Base-by-base conservation (phyloP, 345 rosid genomes). In the Hibiscus mutabilis region DNA sequence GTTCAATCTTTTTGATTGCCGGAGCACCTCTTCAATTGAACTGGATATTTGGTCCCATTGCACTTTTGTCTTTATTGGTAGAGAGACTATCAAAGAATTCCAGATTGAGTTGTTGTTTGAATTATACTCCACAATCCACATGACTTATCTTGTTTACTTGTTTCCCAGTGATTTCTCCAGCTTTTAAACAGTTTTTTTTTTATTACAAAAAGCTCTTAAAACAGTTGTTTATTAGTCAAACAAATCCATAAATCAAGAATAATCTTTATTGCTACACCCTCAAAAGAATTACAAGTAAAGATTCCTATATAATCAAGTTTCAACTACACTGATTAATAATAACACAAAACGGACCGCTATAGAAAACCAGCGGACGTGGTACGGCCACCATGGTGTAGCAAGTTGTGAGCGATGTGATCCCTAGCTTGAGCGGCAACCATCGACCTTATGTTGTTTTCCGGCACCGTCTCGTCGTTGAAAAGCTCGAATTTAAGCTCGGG, bases 321-420 rank as follows among this genome's bases (percentile, higher is more conserved):
- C 58, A 53, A 52, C 9, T 5, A 12, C 15, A 46, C 4, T 46
- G 8, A 14, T 14, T 46, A 46, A 46, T 46, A 12, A 46, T 13
- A 46, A 12, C 11, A 14, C 11, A 46, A 47, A 47, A 47, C n/a
- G 15, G 14, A 59, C 7, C 21, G 35, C 49, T 62, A 37, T 62
- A 35, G 67, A 18, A 62, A 62, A 62, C 7, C 67, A 62, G 58
- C 6, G 58, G 58, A 8, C 12, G 44, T 9, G 21, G 16, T 19
- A 7, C 22, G 10, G 16, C 49, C 49, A 11, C 67, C 67, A 35
- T 37, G 67, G 49, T 62, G 67, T 49, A 62, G 18, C 67, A 62
- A 29, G 4, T 62, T 62, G 14, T 62, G 67, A 62, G 67, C 67
- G 21, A 19, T 62, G 16, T 62, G 67, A 62, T 62, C 67, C 47